Evolutionary conservation across 768 basidiomycete species (phyloP), one percentile per base, ranked within the genome.

Genomic region (Sarcodon aspratus): DNA sequence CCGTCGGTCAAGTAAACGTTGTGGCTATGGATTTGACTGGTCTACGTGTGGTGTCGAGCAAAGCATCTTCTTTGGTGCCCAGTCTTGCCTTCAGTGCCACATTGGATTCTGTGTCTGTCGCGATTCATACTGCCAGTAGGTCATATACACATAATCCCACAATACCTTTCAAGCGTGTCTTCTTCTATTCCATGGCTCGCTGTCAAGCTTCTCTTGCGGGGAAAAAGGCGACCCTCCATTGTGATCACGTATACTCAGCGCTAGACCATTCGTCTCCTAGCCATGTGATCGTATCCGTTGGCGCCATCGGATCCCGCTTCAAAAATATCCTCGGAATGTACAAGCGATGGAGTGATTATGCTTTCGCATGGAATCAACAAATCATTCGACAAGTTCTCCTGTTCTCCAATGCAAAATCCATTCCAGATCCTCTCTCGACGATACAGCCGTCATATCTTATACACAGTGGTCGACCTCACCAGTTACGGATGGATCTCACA

Each of bases 381-480:
- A 61, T 75, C 15, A 63, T 82, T 17, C 64, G 66, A 45, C 64
- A 67, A 38, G 70, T 84, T 45, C 66, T 87, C 46, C 59, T 64
- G 50, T 66, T 66, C 46, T 79, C 80, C n/a, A 64, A 66, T 31
- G 64, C 74, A 32, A 64, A 70, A 18, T 59, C 76, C 3, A 64
- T 78, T 31, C 69, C 86, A 7, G 86, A 92, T 59, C 85, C 87
- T 7, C 69, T 89, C 11, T 91, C 90, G 17, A 79, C 85, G 33
- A 87, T 80, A 32, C 87, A 91, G 44, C 85, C 88, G 6, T 91
- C 89, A 2, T 89, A 79, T 59, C 72, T 94, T 33, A 78, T 93
- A 21, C 88, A 88, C 59, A 76, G 71, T 42, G 89, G 89, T 5
- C 63, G 72, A 8, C 83, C 87, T 7, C 75, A 83, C 43, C 60